phyloP scores from a whole-genome alignment of 1,284 basidiomycete species.

The Volvariella volvacea region DNA sequence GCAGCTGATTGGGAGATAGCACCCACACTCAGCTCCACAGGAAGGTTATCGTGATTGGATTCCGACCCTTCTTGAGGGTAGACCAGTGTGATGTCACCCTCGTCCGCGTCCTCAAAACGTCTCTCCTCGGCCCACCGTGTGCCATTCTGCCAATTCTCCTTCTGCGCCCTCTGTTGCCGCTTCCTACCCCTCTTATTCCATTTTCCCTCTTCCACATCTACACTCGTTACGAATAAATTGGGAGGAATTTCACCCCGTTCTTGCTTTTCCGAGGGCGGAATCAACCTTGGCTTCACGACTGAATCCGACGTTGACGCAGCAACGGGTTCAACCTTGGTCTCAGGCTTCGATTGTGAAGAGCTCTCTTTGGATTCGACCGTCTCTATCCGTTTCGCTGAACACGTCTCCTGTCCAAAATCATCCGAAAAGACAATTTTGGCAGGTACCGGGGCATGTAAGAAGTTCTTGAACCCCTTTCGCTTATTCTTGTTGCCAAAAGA shows the following conservation, averaged over 20 bases:
- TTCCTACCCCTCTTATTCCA: constrained; percentile 17
- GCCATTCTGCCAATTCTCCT: constrained; percentile 6
- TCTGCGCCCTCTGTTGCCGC: constrained; percentile 1
- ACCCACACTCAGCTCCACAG: constrained; percentile 5
- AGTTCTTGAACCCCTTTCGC: constrained; percentile 55
- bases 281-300: constrained; percentile 20
- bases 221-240: constrained; percentile 60
- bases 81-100: constrained; percentile 5
- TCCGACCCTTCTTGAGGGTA: constrained; percentile 11
- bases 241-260: constrained; percentile 41
- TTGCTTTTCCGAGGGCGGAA: constrained; percentile 62
- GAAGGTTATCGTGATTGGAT: background rate
- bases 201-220: constrained; percentile 54
- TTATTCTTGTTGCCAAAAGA: constrained; percentile 71
- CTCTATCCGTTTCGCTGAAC: background rate
- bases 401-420: background rate
- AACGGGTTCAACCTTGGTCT: background rate
- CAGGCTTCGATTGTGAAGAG: background rate
- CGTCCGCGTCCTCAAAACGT: constrained; percentile 7
- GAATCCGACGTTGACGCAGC: constrained; percentile 6
- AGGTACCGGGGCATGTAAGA: constrained; percentile 39
- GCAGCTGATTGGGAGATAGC: constrained; percentile 4
- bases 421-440: constrained; percentile 55
- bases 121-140: constrained; percentile 8
- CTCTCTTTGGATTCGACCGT: too few relatives aligned